phyloP scores from a whole-genome alignment of 192 early-diverging fungal genomes.

The Coemansia sp. region DNA sequence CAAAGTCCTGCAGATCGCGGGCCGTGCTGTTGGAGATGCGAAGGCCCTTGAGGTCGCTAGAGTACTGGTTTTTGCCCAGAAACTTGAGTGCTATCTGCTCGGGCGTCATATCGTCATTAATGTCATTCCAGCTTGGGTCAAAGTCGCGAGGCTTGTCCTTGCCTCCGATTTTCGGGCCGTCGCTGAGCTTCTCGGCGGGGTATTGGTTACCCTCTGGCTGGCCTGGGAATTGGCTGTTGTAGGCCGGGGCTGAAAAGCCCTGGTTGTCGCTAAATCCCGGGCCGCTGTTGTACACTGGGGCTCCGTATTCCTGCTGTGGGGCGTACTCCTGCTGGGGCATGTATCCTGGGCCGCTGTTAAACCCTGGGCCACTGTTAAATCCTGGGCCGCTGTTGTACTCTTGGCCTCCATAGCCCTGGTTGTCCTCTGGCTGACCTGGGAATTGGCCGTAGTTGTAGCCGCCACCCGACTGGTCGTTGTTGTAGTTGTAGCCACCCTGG shows the following conservation, averaged over 20 bases:
- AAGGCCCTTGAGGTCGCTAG: slow-evolving; percentile 7
- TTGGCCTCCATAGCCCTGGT: background rate
- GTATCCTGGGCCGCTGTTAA: no score
- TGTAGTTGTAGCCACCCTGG: slow-evolving; percentile 12
- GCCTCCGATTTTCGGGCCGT: no score
- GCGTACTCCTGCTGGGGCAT: no score
- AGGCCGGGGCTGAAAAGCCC: no score
- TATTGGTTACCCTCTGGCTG: background rate
- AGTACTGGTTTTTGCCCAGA: slow-evolving; percentile 1
- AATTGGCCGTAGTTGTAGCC: slow-evolving; percentile 12
- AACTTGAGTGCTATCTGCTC: slow-evolving; percentile 10
- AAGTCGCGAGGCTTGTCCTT: background rate
- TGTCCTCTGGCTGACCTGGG: slow-evolving; percentile 9
- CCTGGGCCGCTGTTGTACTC: background rate
- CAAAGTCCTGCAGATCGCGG: slow-evolving; percentile 38
- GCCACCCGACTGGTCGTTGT: slow-evolving; percentile 3
- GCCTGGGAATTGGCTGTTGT: slow-evolving; percentile 11
- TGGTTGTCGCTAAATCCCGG: slow-evolving; percentile 8
- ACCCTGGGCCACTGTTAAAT: no score
- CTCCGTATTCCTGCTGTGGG: no score
- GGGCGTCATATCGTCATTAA: slow-evolving; percentile 1
- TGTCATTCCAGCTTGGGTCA: background rate
- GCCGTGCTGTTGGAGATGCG: slow-evolving; percentile 3
- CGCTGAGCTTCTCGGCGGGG: no score
- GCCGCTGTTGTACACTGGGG: no score